These are phyloP conservation scores for Ogataea angusta DNA, from an alignment of 805 yeast species.

Conservation along the genomic window DNA sequence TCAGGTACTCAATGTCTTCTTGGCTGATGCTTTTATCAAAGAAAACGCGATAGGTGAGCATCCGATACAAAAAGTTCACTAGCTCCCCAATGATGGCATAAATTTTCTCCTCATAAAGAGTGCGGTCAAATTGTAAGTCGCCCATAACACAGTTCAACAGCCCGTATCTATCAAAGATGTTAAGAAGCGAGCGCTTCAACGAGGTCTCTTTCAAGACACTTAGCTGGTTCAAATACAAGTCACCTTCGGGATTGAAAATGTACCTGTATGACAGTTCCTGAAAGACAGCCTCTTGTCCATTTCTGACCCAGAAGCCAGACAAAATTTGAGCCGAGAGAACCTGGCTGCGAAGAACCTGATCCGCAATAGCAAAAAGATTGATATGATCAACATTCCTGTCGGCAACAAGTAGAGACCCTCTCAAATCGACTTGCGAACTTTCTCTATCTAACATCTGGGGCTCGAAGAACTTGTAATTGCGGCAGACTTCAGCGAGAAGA, in stretches of 20 bases:
- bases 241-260: conserved; percentile 34
- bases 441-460: conserved; percentile 15
- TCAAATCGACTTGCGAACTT: conserved; percentile 10
- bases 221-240: conserved; percentile 45
- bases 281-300: conserved; percentile 45
- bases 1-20: conserved; percentile 16
- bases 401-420: conserved; percentile 9
- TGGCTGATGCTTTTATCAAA: conserved; percentile 23
- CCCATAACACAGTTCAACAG: conserved; percentile 30
- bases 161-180: conserved; percentile 56
- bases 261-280: conserved; percentile 22
- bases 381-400: conserved; percentile 10
- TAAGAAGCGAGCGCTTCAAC: conserved; percentile 30
- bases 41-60: conserved; percentile 35
- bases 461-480: conserved; percentile 32
- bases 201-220: conserved; percentile 40
- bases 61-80: conserved; percentile 41
- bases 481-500: conserved; percentile 45
- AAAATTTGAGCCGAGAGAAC: conserved; percentile 61
- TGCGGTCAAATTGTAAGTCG: conserved; percentile 26
- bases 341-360: conserved; percentile 55
- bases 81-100: conserved; percentile 42
- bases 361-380: conserved; percentile 49
- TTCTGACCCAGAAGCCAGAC: conserved; percentile 70
- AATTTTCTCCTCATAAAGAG: conserved; percentile 48